A percentile compares a stretch with the other conserved stretches of the same genome.
Evolutionary conservation across 352 stramenopile species (phyloP).

Genomic region (Pythium rhizo-oryzae): DNA sequence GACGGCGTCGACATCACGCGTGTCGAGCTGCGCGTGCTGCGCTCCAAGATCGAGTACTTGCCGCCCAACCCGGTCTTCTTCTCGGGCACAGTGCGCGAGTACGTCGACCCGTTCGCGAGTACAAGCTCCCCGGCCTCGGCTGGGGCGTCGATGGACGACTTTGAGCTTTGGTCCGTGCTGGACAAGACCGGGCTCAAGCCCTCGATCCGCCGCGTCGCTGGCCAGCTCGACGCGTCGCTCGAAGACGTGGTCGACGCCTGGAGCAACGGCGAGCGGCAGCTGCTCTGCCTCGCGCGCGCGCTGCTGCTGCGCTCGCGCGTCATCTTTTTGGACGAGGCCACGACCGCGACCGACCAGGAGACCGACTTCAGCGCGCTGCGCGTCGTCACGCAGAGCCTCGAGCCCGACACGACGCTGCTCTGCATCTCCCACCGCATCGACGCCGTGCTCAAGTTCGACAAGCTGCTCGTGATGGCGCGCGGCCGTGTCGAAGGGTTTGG

Average conservation of each 20-base stretch:
- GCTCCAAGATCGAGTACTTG: slow-evolving; percentile 40
- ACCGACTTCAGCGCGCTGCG: slow-evolving; percentile 72
- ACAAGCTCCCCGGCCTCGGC: background rate
- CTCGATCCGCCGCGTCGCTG: slow-evolving; percentile 32
- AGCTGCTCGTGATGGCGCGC: slow-evolving; percentile 88
- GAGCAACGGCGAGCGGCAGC: slow-evolving; percentile 92
- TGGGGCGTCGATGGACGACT: slow-evolving; percentile 45
- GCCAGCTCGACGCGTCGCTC: slow-evolving; percentile 35
- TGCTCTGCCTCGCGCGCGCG: slow-evolving; percentile 93
- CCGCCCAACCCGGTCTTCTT: slow-evolving; percentile 87
- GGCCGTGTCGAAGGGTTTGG: slow-evolving; percentile 57
- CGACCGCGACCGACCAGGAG: slow-evolving; percentile 72
- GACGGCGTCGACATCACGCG: slow-evolving; percentile 44
- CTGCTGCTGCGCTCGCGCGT: slow-evolving; percentile 87
- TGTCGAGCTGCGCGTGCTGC: slow-evolving; percentile 36
- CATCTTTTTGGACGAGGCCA: slow-evolving; percentile 96
- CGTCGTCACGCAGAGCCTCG: slow-evolving; percentile 85
- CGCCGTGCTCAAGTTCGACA: slow-evolving; percentile 93
- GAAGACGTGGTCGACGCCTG: slow-evolving; percentile 90
- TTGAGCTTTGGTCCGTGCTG: slow-evolving; percentile 75
- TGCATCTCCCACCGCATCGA: slow-evolving; percentile 95
- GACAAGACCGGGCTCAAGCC: slow-evolving; percentile 66
- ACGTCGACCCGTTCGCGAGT: slow-evolving; percentile 82
- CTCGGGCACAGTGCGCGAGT: slow-evolving; percentile 80
- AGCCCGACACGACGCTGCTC: slow-evolving; percentile 88